Base-by-base conservation (phyloP, 352 stramenopile species). In the Phytophthora sansomeana region DNA sequence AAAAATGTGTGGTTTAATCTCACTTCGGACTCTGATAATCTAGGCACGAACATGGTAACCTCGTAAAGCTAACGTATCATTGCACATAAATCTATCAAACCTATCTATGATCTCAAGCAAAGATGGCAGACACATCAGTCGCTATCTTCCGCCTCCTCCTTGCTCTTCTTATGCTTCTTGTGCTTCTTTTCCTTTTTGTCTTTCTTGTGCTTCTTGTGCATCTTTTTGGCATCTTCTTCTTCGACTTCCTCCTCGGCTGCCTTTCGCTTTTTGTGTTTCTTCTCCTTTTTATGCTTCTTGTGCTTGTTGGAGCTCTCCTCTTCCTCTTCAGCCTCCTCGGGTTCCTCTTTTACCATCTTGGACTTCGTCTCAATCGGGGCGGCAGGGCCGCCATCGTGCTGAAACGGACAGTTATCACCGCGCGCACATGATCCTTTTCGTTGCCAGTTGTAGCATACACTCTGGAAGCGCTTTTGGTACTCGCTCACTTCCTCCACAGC, bases 381-480 rank as follows among this genome's bases (percentile, higher is more conserved):
- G 16, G 41, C 29, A 0, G n/a, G 38, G 35, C n/a, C 35, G 13
- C 59, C 64, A 29, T 82, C 71, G 53, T 89, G 80, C 46, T 87
- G 80, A 44, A 87, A 89, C 36, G 71, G 69, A 52, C 78, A 87
- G 7, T 67, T 72, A 35, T 76, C 70, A 6, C 80, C 80, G 28
- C 80, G 80, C 32, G 39, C 66, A 19, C 80, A 88, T 0, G 66
- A 73, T 13, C 61, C 69, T 14, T 24, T 73, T 10, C 78, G 72
- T 46, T 88, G 80, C 80, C 80, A 88, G 39, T 88, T 88, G 75
- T 88, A 88, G 58, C 80, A 88, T 17, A 87, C 67, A 26, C 76
- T 87, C 55, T 89, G 78, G 51, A 86, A 87, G 35, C 80, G 76
- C 58, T 89, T 87, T 58, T 89, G 78, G 62, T 87, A 87, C 54